Evolutionary conservation across 116 monocot species (phyloP).

Genomic region (Cymodocea nodosa): DNA sequence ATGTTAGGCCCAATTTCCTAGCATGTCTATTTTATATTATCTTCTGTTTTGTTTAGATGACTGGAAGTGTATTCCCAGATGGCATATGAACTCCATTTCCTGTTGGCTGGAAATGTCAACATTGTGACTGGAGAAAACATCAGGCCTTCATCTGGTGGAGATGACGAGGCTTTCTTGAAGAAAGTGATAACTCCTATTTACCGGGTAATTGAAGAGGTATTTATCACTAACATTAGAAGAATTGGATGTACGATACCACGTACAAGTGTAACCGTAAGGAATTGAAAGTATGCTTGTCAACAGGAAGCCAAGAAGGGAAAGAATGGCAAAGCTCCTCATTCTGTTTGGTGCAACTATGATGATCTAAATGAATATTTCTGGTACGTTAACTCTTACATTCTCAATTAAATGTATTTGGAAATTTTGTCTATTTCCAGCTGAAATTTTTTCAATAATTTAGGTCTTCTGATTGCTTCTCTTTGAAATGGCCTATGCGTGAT

Average conservation of each 20-base stretch:
- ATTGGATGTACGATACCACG: background rate
- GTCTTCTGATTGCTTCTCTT: constrained; percentile 90
- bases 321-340: constrained; percentile 81
- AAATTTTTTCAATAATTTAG: constrained; percentile 16
- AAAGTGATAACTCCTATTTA: constrained; percentile 87
- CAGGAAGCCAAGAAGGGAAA: constrained; percentile 87
- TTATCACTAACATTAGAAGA: background rate
- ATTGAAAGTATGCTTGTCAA: background rate
- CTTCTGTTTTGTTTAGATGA: background rate
- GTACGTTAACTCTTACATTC: constrained; percentile 23
- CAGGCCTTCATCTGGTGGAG: constrained; percentile 84
- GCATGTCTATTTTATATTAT: background rate
- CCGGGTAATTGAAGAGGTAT: constrained; percentile 82
- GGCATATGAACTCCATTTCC: constrained; percentile 92
- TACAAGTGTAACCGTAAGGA: background rate
- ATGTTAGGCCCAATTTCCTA: constrained; percentile 25
- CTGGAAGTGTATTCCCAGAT: constrained; percentile 34
- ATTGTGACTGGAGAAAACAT: constrained; percentile 96
- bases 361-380: constrained; percentile 99
- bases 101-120: constrained; percentile 85
- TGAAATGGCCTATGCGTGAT: constrained; percentile 98
- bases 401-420: background rate
- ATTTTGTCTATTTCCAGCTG: background rate
- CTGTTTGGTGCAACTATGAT: constrained; percentile 95
- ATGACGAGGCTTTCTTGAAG: constrained; percentile 86